phyloP scores from a whole-genome alignment of 495 filamentous ascomycete genomes.

The Daldinia concentrica region DNA sequence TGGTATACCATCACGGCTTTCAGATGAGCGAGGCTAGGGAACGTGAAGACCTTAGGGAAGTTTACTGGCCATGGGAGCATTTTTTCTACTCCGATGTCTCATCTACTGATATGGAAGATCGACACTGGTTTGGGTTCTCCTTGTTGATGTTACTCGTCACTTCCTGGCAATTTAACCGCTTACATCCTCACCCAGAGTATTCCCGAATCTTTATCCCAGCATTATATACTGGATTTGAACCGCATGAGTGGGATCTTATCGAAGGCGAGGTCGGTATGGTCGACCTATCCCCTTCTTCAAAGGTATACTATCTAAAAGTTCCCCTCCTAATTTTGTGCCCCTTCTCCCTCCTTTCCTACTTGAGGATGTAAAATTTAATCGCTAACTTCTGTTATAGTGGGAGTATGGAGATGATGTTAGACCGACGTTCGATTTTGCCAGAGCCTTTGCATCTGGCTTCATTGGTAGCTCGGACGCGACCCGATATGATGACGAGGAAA shows the following conservation, averaged over 20 bases:
- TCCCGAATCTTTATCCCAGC: background rate
- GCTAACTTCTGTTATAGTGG: background rate
- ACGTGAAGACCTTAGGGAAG: background rate
- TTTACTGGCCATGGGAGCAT: background rate
- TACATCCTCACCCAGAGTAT: background rate
- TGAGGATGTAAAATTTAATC: background rate
- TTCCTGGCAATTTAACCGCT: constrained; percentile 11
- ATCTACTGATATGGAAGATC: background rate
- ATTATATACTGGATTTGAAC: constrained; percentile 1
- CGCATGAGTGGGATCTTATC: background rate
- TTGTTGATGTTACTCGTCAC: constrained; percentile 6
- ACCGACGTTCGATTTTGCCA: background rate
- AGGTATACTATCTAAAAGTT: background rate
- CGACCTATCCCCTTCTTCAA: constrained; percentile 9
- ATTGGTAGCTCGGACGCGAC: background rate
- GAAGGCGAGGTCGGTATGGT: constrained; percentile 3
- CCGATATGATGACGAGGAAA: background rate
- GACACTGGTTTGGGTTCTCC: constrained; percentile 30
- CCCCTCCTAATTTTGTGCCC: background rate
- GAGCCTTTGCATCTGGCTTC: background rate
- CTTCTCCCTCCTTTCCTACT: background rate
- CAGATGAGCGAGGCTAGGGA: background rate
- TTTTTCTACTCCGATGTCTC: background rate
- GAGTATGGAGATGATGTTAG: background rate
- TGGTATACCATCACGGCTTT: background rate